Percentiles rank a stretch among this genome's conserved stretches.
phyloP scores from a whole-genome alignment of 2,329 filamentous ascomycete genomes.

The Xylariaceae sp. region DNA sequence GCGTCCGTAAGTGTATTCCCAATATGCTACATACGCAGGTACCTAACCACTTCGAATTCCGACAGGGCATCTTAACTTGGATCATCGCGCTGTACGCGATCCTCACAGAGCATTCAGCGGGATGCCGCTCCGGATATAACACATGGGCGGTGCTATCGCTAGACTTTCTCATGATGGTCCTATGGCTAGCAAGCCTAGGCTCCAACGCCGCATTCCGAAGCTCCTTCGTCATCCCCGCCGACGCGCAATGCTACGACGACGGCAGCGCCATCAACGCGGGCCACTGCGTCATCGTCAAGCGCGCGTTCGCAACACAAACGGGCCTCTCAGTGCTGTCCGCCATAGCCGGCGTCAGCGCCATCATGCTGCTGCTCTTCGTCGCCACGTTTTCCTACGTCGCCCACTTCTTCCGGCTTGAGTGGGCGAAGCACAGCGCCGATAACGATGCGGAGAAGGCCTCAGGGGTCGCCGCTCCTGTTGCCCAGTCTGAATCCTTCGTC shows the following conservation, averaged over 20 bases:
- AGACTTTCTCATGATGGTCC: constrained; percentile 42
- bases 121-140: constrained; percentile 39
- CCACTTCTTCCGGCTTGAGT: constrained; percentile 32
- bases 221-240: constrained; percentile 34
- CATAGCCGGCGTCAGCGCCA: constrained; percentile 42
- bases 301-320: constrained; percentile 35
- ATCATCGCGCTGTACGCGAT: constrained; percentile 41
- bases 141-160: constrained; percentile 43
- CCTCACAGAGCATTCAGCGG: constrained; percentile 38
- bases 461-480: neutral
- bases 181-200: constrained; percentile 45
- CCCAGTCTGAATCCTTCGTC: constrained; percentile 22
- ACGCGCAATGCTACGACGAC: constrained; percentile 34
- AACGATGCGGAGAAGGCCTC: constrained; percentile 27
- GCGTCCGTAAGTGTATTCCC: constrained; percentile 35
- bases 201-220: constrained; percentile 40
- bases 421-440: constrained; percentile 12
- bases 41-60: constrained; percentile 9
- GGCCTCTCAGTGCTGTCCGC: constrained; percentile 38
- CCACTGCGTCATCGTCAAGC: constrained; percentile 33
- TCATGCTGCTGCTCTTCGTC: constrained; percentile 35
- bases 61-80: constrained; percentile 45
- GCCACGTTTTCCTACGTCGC: constrained; percentile 33
- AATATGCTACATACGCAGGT: neutral
- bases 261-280: constrained; percentile 40